Conservation (phyloP, 345 rosid genomes). For the Salix udensis region DNA sequence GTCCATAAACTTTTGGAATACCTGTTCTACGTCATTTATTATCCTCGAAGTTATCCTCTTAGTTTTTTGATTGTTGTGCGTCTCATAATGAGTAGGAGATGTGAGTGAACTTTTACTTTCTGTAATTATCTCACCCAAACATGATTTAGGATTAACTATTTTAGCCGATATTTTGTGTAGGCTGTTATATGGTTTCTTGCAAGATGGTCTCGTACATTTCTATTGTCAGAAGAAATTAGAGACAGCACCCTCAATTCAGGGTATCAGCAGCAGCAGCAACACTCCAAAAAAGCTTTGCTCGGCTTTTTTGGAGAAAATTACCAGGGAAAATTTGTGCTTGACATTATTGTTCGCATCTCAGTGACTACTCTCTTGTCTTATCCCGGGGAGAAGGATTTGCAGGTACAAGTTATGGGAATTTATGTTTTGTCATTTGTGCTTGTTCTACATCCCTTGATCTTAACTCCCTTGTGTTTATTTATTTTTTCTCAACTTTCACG, state of each 20-base stretch:
- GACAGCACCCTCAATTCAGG: conserved; percentile 42
- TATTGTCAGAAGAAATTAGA: conserved; percentile 61
- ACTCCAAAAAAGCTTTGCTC: conserved; percentile 52
- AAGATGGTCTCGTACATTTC: conserved; percentile 87
- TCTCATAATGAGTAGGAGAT: background rate
- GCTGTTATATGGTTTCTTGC: conserved; percentile 96
- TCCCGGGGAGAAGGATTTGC: conserved; percentile 94
- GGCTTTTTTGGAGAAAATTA: conserved; percentile 74
- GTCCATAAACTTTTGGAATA: too few species aligned
- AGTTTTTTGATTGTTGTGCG: too few species aligned
- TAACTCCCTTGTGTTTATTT: background rate
- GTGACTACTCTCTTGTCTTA: conserved; percentile 71
- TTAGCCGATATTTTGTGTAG: conserved; percentile 38
- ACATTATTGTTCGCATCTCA: conserved; percentile 71
- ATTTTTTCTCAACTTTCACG: background rate
- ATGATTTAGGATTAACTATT: conserved; percentile 1
- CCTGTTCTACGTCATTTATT: too few species aligned
- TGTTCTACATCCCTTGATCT: background rate
- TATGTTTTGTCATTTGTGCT: background rate
- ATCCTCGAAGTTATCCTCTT: too few species aligned
- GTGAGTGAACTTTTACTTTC: background rate
- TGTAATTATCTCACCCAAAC: background rate
- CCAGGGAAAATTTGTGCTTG: conserved; percentile 77
- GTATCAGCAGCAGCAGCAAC: conserved; percentile 46
- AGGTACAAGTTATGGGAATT: conserved; percentile 44